A percentile compares a stretch with the other conserved stretches of the same genome.
Conservation (phyloP, 176 grass and related monocot genomes). For the Saccharum officinarum region DNA sequence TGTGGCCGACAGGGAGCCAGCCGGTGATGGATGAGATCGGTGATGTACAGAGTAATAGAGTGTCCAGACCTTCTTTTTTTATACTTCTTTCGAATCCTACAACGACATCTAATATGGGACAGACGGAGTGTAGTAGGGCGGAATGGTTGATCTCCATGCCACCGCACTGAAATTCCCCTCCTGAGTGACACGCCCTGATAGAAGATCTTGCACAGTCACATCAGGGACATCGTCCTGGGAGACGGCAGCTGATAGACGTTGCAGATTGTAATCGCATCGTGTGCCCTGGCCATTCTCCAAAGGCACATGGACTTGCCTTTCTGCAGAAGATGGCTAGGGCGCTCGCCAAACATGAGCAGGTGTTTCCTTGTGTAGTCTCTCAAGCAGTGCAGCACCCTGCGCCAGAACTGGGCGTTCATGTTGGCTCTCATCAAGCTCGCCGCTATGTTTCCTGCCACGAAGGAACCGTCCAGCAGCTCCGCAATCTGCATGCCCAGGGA, state of each 20-base stretch:
- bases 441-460: background rate
- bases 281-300: slow-evolving; percentile 11
- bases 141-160: background rate
- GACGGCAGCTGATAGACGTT: background rate
- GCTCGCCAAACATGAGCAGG: background rate
- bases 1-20: too few species aligned
- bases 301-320: background rate
- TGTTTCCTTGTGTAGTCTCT: slow-evolving; percentile 19
- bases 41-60: too few species aligned
- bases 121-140: background rate
- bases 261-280: background rate
- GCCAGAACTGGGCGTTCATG: slow-evolving; percentile 5
- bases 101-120: too few species aligned
- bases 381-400: slow-evolving; percentile 2
- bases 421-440: slow-evolving; percentile 36
- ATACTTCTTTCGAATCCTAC: too few species aligned
- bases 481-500: slow-evolving; percentile 5
- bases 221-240: background rate
- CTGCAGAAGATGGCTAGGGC: background rate
- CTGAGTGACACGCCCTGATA: background rate
- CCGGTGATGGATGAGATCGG: too few species aligned
- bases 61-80: too few species aligned
- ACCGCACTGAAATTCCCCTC: background rate
- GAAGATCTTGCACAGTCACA: background rate
- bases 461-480: too few species aligned